Evolutionary conservation across 2,329 filamentous ascomycete genomes (phyloP), one percentile per base, ranked within the genome.

Genomic region (Aspergillus ibericus): DNA sequence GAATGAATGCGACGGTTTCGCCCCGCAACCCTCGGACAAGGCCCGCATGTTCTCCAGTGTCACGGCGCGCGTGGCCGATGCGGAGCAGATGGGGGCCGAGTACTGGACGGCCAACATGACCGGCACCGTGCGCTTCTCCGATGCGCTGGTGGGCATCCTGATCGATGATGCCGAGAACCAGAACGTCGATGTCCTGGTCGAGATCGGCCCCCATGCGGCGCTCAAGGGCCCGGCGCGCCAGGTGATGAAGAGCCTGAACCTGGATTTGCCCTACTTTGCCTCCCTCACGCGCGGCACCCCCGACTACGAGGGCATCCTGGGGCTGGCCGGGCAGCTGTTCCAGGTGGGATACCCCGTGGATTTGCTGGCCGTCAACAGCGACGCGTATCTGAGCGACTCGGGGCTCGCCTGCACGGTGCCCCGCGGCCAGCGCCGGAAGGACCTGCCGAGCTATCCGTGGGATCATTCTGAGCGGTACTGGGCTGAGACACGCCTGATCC

Each of bases 151-250:
- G 8, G 50, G 27, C 10, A 32, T 52, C 4, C n/a, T 55, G 8
- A 27, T 58, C 20, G 32, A 47, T 3, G 44, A 53, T 3, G n/a
- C 20, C 25, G 20, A 34, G 10, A 20, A 48, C 22, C 48, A 42
- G 38, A 42, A 42, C 18, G 38, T 57, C 5, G 51, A 58, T 10
- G 38, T 56, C 7, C 20, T 57, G n/a, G 35, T 60, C 7, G 58
- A 60, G 27, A 22, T 60, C 12, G 58, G 58, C 9, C 55, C 58
- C 10, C 69, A 72, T 49, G 56, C 63, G 6, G 64, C 68, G 2
- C 55, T 72, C 7, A 61, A 61, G 18, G 60, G 68, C 2, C 68
- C 70, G 2, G 22, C 59, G 3, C 36, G 36, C 42, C 47, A 53
- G 40, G 59, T 44, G 9, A 13, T 59, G 12, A 44, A 56, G 15